Evolutionary conservation across 148 eudicot genomes (phyloP), one percentile per base, ranked within the genome.

Genomic region (Drosera capensis): DNA sequence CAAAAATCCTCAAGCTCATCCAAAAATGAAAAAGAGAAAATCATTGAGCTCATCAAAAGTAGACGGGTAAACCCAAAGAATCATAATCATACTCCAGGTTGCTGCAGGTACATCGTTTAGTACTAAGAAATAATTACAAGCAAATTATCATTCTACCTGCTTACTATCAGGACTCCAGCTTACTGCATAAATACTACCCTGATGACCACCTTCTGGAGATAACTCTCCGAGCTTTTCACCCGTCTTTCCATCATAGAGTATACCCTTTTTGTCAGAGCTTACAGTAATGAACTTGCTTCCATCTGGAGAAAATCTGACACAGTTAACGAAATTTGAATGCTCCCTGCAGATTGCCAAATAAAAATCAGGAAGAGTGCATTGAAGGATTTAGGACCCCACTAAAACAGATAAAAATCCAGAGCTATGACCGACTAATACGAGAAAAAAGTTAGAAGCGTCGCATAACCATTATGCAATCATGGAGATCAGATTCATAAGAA

Each of bases 111-210:
- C n/a, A n/a, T n/a, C n/a, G n/a, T n/a, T n/a, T n/a, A n/a, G n/a
- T n/a, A n/a, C n/a, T n/a, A n/a, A n/a, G 14, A 34, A 34, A 1
- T 15, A 34, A 34, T 13, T 23, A 20, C 7, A 40, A 41, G 48
- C 24, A 40, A 34, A 36, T 29, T 11, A 37, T 16, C 34, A 9
- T 29, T 52, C 39, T 60, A 73, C 97, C 84, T 84, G 69, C 71
- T 78, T 80, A 51, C 95, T 60, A 57, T 90, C 93, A 38, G 87
- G 78, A 54, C 95, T 80, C 97, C 97, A 90, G 66, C 95, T 80
- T 38, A 80, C 82, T 23, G 97, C 93, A 65, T 84, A 90, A 59
- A 90, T 78, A 64, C 95, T 90, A 28, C 97, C 97, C 51, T 68
- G 79, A 63, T 90, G 97, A 44, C 80, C 84, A 55, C 73, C 84